phyloP scores from a whole-genome alignment of 1,139 yeast genomes.

The Kodamaea anthophila region DNA sequence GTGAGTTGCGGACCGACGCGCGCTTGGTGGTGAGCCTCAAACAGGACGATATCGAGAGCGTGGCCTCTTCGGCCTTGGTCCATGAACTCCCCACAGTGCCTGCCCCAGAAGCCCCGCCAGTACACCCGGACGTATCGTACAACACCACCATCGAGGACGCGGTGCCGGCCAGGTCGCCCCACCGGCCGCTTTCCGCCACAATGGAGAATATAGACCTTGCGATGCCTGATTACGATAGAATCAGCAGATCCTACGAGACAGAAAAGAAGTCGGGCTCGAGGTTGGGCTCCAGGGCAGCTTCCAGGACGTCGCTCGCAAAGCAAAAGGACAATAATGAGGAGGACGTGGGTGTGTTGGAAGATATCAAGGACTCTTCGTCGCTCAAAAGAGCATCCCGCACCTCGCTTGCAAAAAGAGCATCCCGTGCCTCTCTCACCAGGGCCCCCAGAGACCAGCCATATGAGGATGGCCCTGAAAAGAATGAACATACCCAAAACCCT shows the following conservation, averaged over 20 bases:
- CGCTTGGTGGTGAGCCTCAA: constrained; percentile 6
- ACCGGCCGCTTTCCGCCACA: constrained; percentile 15
- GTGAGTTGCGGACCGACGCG: constrained; percentile 9
- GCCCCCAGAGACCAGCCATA: not conserved
- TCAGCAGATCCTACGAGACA: constrained; percentile 1
- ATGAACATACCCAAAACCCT: too few relatives aligned
- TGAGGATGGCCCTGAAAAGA: not conserved
- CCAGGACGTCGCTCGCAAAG: not conserved
- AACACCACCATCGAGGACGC: constrained; percentile 34
- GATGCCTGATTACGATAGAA: constrained; percentile 2
- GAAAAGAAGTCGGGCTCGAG: too few relatives aligned
- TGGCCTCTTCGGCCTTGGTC: constrained; percentile 13
- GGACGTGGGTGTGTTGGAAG: not conserved
- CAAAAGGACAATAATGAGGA: not conserved
- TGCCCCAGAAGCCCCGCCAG: constrained; percentile 2
- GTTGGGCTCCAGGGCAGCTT: not conserved
- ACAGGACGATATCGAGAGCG: constrained; percentile 7
- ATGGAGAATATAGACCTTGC: not conserved
- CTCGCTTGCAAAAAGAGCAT: too few relatives aligned
- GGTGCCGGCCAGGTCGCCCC: constrained; percentile 38
- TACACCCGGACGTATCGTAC: constrained; percentile 14
- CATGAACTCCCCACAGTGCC: constrained; percentile 16
- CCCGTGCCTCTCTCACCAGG: too few relatives aligned
- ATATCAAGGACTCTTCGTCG: not conserved
- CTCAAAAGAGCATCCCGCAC: too few relatives aligned